Percentiles rank a stretch among this genome's conserved stretches.
Conservation (phyloP, 441 rosid genomes). For the Euphorbia schlechtendalii region DNA sequence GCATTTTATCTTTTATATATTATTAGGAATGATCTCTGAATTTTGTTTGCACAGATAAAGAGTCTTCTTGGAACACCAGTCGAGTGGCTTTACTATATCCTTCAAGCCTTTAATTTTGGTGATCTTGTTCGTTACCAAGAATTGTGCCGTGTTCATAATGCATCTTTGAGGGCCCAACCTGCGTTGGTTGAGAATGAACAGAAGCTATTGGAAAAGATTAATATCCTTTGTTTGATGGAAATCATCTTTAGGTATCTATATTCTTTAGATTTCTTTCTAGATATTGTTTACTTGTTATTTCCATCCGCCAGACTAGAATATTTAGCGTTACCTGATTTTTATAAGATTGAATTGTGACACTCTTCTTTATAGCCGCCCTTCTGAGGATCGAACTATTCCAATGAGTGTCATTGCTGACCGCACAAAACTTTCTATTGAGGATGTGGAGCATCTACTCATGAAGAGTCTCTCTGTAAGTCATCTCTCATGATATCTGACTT, state of each 20-base stretch:
- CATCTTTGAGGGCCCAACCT: conserved; percentile 82
- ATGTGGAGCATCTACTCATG: conserved; percentile 96
- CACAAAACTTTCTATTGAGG: conserved; percentile 71
- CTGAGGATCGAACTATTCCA: conserved; percentile 92
- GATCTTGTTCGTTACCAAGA: conserved; percentile 81
- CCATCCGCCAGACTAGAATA: not conserved
- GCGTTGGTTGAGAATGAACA: conserved; percentile 84
- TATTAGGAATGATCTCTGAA: conserved; percentile 13
- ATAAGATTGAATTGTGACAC: conserved; percentile 8
- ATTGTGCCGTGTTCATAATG: conserved; percentile 72
- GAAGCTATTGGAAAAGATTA: conserved; percentile 85
- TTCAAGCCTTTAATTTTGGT: conserved; percentile 86
- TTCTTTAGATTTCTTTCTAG: not conserved
- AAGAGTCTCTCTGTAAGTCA: conserved; percentile 85
- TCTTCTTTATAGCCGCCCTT: conserved; percentile 63
- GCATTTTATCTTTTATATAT: not conserved
- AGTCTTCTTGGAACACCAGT: conserved; percentile 79
- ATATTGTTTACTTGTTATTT: not conserved
- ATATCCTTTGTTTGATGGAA: conserved; percentile 94
- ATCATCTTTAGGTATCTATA: conserved; percentile 78
- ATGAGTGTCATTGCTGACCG: conserved; percentile 69
- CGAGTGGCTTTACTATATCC: conserved; percentile 92
- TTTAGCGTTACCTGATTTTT: not conserved
- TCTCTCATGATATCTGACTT: not conserved
- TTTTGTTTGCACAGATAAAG: conserved; percentile 50